Evolutionary conservation across 192 early-diverging fungal genomes (phyloP), one percentile per base, ranked within the genome.

Genomic region (Coemansia sp.): DNA sequence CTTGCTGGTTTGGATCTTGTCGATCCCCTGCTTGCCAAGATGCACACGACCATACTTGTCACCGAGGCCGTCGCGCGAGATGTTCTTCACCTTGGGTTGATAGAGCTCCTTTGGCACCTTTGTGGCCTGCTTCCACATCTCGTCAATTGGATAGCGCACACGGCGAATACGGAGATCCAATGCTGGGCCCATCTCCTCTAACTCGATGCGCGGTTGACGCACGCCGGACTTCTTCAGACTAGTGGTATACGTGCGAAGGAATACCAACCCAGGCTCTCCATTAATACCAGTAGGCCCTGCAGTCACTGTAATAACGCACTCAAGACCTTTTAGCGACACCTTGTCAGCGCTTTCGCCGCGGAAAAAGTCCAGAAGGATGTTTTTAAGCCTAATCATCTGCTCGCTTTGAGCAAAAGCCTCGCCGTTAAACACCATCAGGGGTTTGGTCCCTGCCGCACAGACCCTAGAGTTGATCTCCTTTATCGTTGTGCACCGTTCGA

Each of bases 1-100:
- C 85, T 99, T 99, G 68, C 97, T 85, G 1, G 95, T 97, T 77
- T 99, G 95, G 79, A 99, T 83, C 85, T 93, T 92, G 58, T 82
- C 68, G 50, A 99, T 85, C 51, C 97, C 88, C 75, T 99, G 97
- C 69, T 87, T 87, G 61, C 92, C 87, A 86, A 98, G 78, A 80
- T 97, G 94, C 52, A 99, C 85, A 58, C 93, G 86, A 8, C 94
- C 97, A 38, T 90, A 83, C 78, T 90, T 90, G 68, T 99, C 93
- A 49, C 94, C 94, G 73, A 97, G 85, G n/a, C 86, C 91, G 69
- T 96, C 91, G 34, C 84, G 82, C 54, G 85, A 84, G 55, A 99
- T 83, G 69, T 99, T 99, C 91, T 99, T 99, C 65, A 85, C 86
- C 83, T 95, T 95, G 58, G 49, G 30, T 32, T 55, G 55, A 57